Evolutionary conservation across 176 grass and related monocot species (phyloP).

Genomic region (Avena sativa): DNA sequence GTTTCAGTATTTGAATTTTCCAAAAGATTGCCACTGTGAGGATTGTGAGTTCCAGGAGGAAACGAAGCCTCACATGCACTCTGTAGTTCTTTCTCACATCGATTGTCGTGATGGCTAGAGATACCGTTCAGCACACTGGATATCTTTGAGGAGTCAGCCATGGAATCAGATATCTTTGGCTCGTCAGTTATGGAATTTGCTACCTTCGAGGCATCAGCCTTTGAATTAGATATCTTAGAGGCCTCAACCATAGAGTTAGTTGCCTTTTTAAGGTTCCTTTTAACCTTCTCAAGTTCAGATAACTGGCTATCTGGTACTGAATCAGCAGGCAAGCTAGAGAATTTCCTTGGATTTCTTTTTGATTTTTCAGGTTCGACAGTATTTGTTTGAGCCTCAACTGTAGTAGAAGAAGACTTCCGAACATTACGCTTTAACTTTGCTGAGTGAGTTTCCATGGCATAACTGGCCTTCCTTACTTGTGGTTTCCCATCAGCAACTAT

Average conservation of each 20-base stretch:
- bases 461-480: slow-evolving; percentile 56
- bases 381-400: slow-evolving; percentile 54
- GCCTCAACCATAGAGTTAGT: slow-evolving; percentile 74
- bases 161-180: slow-evolving; percentile 51
- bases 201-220: slow-evolving; percentile 65
- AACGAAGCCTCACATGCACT: slow-evolving; percentile 39
- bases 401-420: slow-evolving; percentile 48
- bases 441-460: slow-evolving; percentile 83
- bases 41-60: slow-evolving; percentile 45
- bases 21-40: slow-evolving; percentile 40
- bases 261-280: slow-evolving; percentile 86
- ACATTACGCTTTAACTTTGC: slow-evolving; percentile 76
- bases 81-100: slow-evolving; percentile 42
- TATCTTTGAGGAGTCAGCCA: slow-evolving; percentile 56
- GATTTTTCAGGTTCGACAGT: slow-evolving; percentile 63
- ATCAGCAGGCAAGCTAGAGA: slow-evolving; percentile 47
- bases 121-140: slow-evolving; percentile 46
- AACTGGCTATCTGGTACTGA: slow-evolving; percentile 68
- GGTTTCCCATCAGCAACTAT: slow-evolving; percentile 63
- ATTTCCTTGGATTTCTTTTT: slow-evolving; percentile 62
- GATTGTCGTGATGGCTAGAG: slow-evolving; percentile 48
- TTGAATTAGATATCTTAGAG: slow-evolving; percentile 66
- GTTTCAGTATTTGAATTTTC: slow-evolving; percentile 56
- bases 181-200: slow-evolving; percentile 53
- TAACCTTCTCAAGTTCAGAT: slow-evolving; percentile 94